A percentile compares a stretch with the other conserved stretches of the same genome.
phyloP scores from a whole-genome alignment of 768 basidiomycete species.

The Podaxis pistillaris region DNA sequence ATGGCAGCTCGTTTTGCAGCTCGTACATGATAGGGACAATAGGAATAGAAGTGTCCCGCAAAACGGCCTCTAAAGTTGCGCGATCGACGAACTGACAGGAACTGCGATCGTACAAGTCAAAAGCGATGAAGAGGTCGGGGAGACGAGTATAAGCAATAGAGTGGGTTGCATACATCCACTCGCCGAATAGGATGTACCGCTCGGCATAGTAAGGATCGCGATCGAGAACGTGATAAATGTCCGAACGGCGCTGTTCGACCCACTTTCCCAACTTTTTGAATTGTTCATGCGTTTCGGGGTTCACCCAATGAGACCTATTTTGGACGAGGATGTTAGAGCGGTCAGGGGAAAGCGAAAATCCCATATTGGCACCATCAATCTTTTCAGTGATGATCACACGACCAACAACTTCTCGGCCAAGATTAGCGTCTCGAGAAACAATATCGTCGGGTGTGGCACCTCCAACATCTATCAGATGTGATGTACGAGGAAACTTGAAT shows the following conservation, averaged over 20 bases:
- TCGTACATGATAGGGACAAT: conserved; percentile 44
- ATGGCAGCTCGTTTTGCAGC: conserved; percentile 34
- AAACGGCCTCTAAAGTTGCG: conserved; percentile 29
- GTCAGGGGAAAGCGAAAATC: conserved; percentile 53
- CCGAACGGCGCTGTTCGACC: conserved; percentile 48
- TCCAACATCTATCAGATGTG: conserved; percentile 58
- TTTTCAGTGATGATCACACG: conserved; percentile 59
- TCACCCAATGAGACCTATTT: conserved; percentile 62
- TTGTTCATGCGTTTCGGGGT: conserved; percentile 54
- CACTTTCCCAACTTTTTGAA: conserved; percentile 58
- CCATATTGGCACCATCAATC: conserved; percentile 68
- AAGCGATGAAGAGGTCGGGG: conserved; percentile 57
- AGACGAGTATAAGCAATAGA: conserved; percentile 56
- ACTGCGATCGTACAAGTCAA: conserved; percentile 56
- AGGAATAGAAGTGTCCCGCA: conserved; percentile 38
- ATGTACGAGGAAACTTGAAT: conserved; percentile 60
- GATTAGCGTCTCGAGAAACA: conserved; percentile 26
- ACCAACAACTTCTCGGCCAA: conserved; percentile 17
- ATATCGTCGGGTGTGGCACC: conserved; percentile 56
- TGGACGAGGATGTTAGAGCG: conserved; percentile 48
- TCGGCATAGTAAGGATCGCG: conserved; percentile 52
- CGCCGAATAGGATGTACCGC: conserved; percentile 59
- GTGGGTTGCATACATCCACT: conserved; percentile 64
- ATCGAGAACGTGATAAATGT: conserved; percentile 40
- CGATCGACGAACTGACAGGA: conserved; percentile 39